Percentiles rank a stretch among this genome's conserved stretches.
These are phyloP conservation scores for Hanseniaspora nectarophila DNA, from an alignment of 805 yeast genomes.

Conservation along the genomic window DNA sequence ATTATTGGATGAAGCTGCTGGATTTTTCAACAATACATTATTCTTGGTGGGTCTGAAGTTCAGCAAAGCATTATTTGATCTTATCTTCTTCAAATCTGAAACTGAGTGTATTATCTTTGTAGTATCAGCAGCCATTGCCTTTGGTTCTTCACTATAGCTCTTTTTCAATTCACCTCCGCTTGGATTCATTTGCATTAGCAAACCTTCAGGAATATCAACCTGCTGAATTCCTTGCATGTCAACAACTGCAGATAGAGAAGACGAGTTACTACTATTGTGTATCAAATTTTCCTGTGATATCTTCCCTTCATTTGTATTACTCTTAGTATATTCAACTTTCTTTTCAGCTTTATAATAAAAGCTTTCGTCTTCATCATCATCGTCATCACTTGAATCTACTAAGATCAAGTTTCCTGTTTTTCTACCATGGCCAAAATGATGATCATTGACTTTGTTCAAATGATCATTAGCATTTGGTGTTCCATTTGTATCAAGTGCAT, in stretches of 20 bases:
- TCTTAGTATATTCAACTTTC: too few species aligned
- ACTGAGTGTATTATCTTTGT: not conserved
- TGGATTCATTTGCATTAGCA: slow-evolving; percentile 8
- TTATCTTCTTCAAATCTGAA: not conserved
- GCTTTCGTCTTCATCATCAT: not conserved
- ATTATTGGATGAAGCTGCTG: not conserved
- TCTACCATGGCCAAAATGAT: not conserved
- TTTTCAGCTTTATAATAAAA: not conserved
- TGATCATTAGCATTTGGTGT: not conserved
- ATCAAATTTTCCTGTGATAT: not conserved
- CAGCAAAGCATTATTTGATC: not conserved
- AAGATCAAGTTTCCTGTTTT: not conserved
- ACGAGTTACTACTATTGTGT: not conserved
- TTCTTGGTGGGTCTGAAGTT: not conserved
- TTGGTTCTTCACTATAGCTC: slow-evolving; percentile 4
- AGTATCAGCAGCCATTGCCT: not conserved
- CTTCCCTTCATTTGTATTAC: not conserved
- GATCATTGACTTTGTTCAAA: not conserved
- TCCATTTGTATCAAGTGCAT: slow-evolving; percentile 6
- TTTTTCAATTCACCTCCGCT: not conserved
- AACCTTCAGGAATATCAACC: slow-evolving; percentile 12
- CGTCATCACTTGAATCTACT: slow-evolving; percentile 11
- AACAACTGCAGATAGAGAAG: slow-evolving; percentile 7
- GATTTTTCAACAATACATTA: not conserved
- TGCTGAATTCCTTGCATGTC: slow-evolving; percentile 14